Percentiles rank a stretch among this genome's conserved stretches.
Conservation (phyloP, 2,329 filamentous ascomycete species). For the Neocatenulostroma microsporum region DNA sequence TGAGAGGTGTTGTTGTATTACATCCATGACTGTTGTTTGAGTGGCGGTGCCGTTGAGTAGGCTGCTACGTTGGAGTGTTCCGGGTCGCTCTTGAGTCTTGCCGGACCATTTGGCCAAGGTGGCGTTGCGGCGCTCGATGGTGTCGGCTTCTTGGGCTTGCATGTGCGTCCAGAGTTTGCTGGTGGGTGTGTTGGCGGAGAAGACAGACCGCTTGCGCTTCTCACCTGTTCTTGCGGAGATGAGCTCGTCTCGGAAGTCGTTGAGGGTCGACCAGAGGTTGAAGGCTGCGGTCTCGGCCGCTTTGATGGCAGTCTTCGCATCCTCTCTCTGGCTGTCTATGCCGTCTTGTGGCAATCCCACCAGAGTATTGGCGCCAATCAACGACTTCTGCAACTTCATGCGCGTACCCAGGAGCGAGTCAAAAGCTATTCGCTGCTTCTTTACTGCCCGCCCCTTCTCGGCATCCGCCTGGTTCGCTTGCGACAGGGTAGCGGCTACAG, state of each 20-base stretch:
- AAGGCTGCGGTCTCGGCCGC: constrained; percentile 81
- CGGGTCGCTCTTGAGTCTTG: constrained; percentile 60
- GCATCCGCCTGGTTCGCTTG: constrained; percentile 68
- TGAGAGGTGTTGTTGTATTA: constrained; percentile 61
- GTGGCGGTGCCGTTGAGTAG: constrained; percentile 50
- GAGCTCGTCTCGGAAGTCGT: constrained; percentile 58
- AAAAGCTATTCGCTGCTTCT: constrained; percentile 75
- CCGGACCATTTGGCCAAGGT: constrained; percentile 85
- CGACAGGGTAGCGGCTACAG: constrained; percentile 54
- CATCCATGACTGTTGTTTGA: constrained; percentile 60
- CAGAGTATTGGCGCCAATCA: constrained; percentile 77
- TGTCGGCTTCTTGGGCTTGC: constrained; percentile 54
- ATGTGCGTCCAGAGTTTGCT: constrained; percentile 67
- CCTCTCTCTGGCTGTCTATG: constrained; percentile 35
- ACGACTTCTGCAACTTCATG: constrained; percentile 85
- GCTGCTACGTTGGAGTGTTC: constrained; percentile 50
- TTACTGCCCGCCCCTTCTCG: constrained; percentile 78
- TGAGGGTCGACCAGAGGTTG: constrained; percentile 74
- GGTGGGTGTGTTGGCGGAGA: constrained; percentile 51
- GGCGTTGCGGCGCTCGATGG: constrained; percentile 56
- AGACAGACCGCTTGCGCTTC: constrained; percentile 51
- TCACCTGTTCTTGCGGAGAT: constrained; percentile 45
- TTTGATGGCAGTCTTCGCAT: constrained; percentile 47
- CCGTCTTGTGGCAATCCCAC: constrained; percentile 28
- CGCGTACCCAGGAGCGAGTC: constrained; percentile 82